Evolutionary conservation across 1,284 basidiomycete genomes (phyloP), one percentile per base, ranked within the genome.

Genomic region (Apiotrichum gamsii): DNA sequence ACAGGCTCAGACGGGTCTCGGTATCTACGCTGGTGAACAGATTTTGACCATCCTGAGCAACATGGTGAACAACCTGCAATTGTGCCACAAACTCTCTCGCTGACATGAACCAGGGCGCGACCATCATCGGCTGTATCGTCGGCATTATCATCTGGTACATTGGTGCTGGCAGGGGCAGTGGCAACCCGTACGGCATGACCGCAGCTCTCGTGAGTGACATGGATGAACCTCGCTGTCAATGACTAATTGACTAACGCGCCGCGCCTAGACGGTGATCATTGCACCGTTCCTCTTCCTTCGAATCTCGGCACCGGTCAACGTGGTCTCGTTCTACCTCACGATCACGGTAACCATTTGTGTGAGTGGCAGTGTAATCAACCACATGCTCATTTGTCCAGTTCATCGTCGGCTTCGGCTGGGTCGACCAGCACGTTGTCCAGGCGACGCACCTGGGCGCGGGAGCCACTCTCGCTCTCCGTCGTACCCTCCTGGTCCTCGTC

Each of bases 11-110:
- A 81, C 79, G 0, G 80, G 80, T 1, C 56, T 84, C 39, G 81
- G 79, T 34, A 75, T 83, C 10, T 81, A 78, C 50, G 76, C 78
- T 0, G 80, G 80, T 9, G 82, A 84, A 58, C 81, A 83, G 58
- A 75, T 84, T 13, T 75, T 70, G 56, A 75, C 75, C 44, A 77
- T 81, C 48, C 51, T 78, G 16, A 60, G 73, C 3, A 76, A 82
- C 39, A 58, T 82, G 18, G 39, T 40, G 38, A 39, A 28, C 30
- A n/a, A n/a, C n/a, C 3, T 5, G 30, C 6, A 9, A 31, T 31
- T 9, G 11, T 31, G 30, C 8, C 30, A 15, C 6, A n/a, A n/a
- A n/a, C n/a, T n/a, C n/a, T n/a, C n/a, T 8, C 13, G 11, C 15
- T 14, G 31, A 2, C 32, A 1, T n/a, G n/a, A 25, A 8, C 33